phyloP scores from a whole-genome alignment of 768 basidiomycete genomes.

The button mushroom (Agaricus bisporus) region DNA sequence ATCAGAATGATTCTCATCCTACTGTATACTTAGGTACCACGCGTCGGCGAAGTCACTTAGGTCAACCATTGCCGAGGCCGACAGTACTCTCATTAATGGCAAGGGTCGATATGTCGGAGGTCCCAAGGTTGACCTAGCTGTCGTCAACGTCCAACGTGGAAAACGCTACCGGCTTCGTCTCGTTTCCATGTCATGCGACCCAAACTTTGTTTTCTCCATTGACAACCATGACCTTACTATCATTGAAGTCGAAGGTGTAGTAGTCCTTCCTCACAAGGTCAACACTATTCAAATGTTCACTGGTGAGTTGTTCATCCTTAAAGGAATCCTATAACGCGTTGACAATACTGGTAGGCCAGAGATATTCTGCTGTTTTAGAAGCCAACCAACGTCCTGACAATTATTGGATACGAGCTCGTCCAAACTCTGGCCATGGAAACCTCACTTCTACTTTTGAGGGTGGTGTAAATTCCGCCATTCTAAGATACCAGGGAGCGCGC shows the following conservation, averaged over 20 bases:
- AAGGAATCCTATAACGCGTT: background rate
- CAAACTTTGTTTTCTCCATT: conserved; percentile 36
- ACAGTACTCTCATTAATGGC: conserved; percentile 32
- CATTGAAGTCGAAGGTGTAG: conserved; percentile 29
- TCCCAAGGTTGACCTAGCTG: conserved; percentile 22
- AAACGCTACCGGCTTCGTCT: conserved; percentile 25
- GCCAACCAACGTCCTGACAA: conserved; percentile 31
- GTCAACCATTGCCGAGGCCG: conserved; percentile 16
- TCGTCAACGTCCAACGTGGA: conserved; percentile 26
- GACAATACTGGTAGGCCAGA: conserved; percentile 24
- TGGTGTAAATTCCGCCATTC: conserved; percentile 16
- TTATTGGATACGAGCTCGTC: conserved; percentile 28
- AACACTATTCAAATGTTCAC: conserved; percentile 20
- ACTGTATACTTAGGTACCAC: conserved; percentile 18
- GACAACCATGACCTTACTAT: conserved; percentile 35
- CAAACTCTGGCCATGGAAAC: conserved; percentile 16
- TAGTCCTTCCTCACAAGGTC: conserved; percentile 19
- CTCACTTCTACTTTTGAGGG: conserved; percentile 8
- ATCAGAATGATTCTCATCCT: background rate
- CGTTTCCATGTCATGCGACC: conserved; percentile 19
- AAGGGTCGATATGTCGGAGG: conserved; percentile 29
- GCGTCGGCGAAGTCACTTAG: conserved; percentile 13
- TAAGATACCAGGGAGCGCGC: conserved; percentile 28
- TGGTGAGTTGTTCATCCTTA: background rate
- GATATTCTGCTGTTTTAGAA: conserved; percentile 32